Evolutionary conservation across 2,329 filamentous ascomycete species (phyloP), one percentile per base, ranked within the genome.

Genomic region (Botryotinia narcissicola): DNA sequence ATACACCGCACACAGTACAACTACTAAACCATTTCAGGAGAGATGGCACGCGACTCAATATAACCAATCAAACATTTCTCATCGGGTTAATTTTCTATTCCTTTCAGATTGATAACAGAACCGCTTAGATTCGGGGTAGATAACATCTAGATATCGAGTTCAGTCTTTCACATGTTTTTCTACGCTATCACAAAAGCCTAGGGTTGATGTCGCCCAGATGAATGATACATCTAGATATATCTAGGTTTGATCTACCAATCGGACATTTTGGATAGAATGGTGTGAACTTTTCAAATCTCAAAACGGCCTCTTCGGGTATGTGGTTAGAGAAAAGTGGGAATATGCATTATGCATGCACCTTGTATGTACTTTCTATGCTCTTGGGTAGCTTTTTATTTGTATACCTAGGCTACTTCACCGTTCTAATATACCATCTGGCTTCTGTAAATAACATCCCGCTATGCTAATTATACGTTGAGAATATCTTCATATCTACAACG

Each of bases 121-220:
- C 5, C 44, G 63, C 63, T 48, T 67, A 67, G 63, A 29, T 67
- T 67, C 46, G 44, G 44, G 14, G 51, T 18, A 18, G 16, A 12
- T n/a, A n/a, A n/a, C 44, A 51, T 51, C 1, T 25, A 35, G 32
- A 51, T 67, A 51, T 51, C 44, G 37, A 37, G 35, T 29, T 63
- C 61, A 35, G 16, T 42, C 66, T 44, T 69, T 69, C 66, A 69
- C 63, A 67, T 67, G 63, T 51, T 37, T 51, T 18, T n/a, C 25
- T 10, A 51, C 7, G 54, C 37, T 22, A 54, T 54, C 35, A n/a
- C 18, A 29, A 54, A 68, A 29, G 64, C 63, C 63, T 22, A 51
- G 46, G 44, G 22, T 51, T 40, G 44, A 6, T 20, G 25, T 29
- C 32, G 22, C 48, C 44, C 35, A 35, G 25, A 67, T 29, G 32